Base-by-base conservation (phyloP, 2,329 filamentous ascomycete species). In the Sclerotinia spermophila region DNA sequence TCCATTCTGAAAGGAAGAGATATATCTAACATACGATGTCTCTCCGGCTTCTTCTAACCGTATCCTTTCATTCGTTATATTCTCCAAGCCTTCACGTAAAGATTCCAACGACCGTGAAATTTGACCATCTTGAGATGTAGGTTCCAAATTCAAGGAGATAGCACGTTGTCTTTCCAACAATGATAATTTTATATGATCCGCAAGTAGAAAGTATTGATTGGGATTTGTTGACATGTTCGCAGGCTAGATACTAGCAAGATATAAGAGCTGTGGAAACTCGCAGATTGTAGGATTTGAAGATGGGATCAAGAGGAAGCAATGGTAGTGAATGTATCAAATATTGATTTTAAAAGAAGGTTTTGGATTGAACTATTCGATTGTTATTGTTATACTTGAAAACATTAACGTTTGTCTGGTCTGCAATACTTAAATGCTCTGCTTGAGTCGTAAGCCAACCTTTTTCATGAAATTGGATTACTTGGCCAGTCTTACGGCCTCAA, bases 101-200 rank as follows among this genome's bases (percentile, higher is more conserved):
- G 94, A 93, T 71, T 97, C 93, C 67, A 99, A 84, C 3, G 94
- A 97, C 67, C 93, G 88, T 24, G 92, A 92, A 75, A 98, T 94
- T 80, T 97, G 92, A 55, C 91, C 91, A 82, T 97, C 94, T 81
- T 97, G 93, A 30, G 90, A 89, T 24, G 77, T 79, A 53, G 78
- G 88, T 71, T 93, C 88, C 70, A 97, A 87, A 75, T 93, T 90
- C 59, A 97, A 86, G 21, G 89, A 92, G 77, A 93, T 89, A 64
- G 94, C 93, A 71, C 95, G 90, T 82, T 97, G 91, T 71, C 95
- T 90, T 83, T 98, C 96, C 38, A 98, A 89, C 24, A 99, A 86
- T 21, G 94, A 97, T 73, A 98, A 88, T 82, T 98, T 97, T 85
- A 98, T 92, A 82, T 98, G 95, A 83, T 99, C 96, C 78, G 94